A percentile compares a stretch with the other conserved stretches of the same genome.
phyloP scores from a whole-genome alignment of 495 filamentous ascomycete species.

The Cercophora sp. region DNA sequence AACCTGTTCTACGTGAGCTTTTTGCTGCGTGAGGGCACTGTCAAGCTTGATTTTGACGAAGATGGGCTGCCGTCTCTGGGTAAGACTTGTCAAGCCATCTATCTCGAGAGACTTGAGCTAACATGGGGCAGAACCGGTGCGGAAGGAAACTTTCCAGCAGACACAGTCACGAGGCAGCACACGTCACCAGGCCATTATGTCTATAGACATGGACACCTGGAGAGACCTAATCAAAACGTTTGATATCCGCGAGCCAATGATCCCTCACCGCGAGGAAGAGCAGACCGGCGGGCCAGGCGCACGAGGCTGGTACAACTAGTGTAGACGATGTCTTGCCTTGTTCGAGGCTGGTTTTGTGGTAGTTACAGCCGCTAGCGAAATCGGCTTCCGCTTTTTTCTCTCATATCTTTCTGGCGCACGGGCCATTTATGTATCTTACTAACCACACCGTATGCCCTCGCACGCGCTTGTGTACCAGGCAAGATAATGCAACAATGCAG shows the following conservation, averaged over 20 bases:
- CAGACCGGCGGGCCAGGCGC: slow-evolving; percentile 49
- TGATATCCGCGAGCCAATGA: slow-evolving; percentile 71
- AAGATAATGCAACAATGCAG: slow-evolving; percentile 10
- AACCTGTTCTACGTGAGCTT: slow-evolving; percentile 98
- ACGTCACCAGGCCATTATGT: slow-evolving; percentile 80
- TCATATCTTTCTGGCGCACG: slow-evolving; percentile 9
- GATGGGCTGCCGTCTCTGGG: slow-evolving; percentile 66
- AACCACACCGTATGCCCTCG: slow-evolving; percentile 7
- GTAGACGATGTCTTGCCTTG: not conserved
- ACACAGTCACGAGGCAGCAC: slow-evolving; percentile 37
- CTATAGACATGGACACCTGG: slow-evolving; percentile 81
- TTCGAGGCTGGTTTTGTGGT: no score
- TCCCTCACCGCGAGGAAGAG: slow-evolving; percentile 72
- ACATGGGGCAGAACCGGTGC: slow-evolving; percentile 7
- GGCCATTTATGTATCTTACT: slow-evolving; percentile 11
- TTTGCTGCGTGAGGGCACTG: slow-evolving; percentile 78
- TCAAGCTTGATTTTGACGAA: slow-evolving; percentile 61
- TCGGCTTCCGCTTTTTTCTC: slow-evolving; percentile 6
- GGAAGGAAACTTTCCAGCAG: not conserved
- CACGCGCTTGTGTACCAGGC: slow-evolving; percentile 12
- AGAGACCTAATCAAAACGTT: slow-evolving; percentile 67
- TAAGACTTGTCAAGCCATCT: slow-evolving; percentile 39
- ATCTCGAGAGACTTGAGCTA: slow-evolving; percentile 1
- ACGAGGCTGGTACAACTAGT: slow-evolving; percentile 64
- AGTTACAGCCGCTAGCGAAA: no score